Base-by-base conservation (phyloP, 176 grass and related monocot species). In the Paspalum notatum region DNA sequence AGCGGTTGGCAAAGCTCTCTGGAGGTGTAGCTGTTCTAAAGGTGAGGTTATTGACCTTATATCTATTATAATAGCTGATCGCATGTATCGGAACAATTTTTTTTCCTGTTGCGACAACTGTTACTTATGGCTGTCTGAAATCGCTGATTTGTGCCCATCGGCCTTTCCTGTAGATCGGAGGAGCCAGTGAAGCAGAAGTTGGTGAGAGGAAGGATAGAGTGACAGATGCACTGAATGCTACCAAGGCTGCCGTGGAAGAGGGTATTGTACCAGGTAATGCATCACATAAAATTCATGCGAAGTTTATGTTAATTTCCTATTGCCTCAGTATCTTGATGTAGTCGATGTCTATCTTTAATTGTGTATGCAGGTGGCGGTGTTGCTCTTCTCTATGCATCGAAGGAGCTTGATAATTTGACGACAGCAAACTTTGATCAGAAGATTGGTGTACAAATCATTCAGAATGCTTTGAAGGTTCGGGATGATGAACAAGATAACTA, bases 371-470 rank as follows among this genome's bases (percentile, higher is more conserved):
- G 92, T 62, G 96, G 96, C 76, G 96, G 92, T 77, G 90, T 95
- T 84, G 96, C 96, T 49, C 96, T 99, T 87, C 92, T 99, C 11
- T 99, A 99, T 91, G 96, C 96, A 66, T 95, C 92, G 27, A 99
- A 90, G 83, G 96, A 93, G 72, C 73, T 99, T 49, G 97, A 91
- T 45, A 93, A 99, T 49, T 54, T 99, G 79, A 89, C 45, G 52
- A 96, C 93, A 13, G 89, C 93, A 1, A 99, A 99, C 84, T 99
- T 96, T 43, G 97, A 99, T 76, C 97, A 95, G 82, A 99, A 91
- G 85, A 99, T 99, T n/a, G 97, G 93, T 40, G 97, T 99, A 20
- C 97, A 99, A 62, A 99, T 99, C 40, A 99, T 99, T 88, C 97
- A 99, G 62, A 99, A 99, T 80, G 90, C 97, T 72, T 80, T 95